Evolutionary conservation across 805 yeast genomes (phyloP), one percentile per base, ranked within the genome.

Genomic region (Myxozyma udenii): DNA sequence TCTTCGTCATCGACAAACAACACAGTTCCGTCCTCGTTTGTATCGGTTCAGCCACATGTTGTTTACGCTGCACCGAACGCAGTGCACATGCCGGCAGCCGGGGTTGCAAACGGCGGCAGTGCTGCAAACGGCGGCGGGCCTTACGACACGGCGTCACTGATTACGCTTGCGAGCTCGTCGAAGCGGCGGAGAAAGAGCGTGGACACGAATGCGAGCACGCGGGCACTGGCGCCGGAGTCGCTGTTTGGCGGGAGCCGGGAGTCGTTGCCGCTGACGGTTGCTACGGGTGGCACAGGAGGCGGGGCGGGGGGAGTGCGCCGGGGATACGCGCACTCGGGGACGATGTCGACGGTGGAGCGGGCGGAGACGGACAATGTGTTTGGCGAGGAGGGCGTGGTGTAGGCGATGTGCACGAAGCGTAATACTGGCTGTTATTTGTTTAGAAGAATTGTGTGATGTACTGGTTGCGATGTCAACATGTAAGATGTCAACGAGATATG

Each of bases 131-230:
- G 28, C 7, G 18, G 19, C 24, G 28, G 23, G 16, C 23, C 51
- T 24, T 44, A 52, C 40, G 60, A 55, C 39, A 55, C 25, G n/a
- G 60, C 60, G 22, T 55, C 60, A 11, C 51, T 55, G 25, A 33
- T 46, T 14, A 55, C 60, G 32, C 46, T 55, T 23, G 60, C 60
- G 21, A 46, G 53, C 44, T 55, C 60, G 33, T 55, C 60, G 9
- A 55, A 55, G 46, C 50, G 60, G 40, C 49, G 60, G 37, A 50
- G 60, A 9, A 55, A 46, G 51, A 46, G 53, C 37, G 41, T 55
- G 16, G 60, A 55, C 30, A 55, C 60, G 32, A 55, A 55, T 28
- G 60, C 60, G 19, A 50, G 57, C 44, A 55, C 60, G 39, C 53
- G 57, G 4, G 60, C 60, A 30, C 48, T 55, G 21, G 60, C 60